Evolutionary conservation across 2,329 filamentous ascomycete genomes (phyloP), one percentile per base, ranked within the genome.

Genomic region (Aspergillus costaricaensis): DNA sequence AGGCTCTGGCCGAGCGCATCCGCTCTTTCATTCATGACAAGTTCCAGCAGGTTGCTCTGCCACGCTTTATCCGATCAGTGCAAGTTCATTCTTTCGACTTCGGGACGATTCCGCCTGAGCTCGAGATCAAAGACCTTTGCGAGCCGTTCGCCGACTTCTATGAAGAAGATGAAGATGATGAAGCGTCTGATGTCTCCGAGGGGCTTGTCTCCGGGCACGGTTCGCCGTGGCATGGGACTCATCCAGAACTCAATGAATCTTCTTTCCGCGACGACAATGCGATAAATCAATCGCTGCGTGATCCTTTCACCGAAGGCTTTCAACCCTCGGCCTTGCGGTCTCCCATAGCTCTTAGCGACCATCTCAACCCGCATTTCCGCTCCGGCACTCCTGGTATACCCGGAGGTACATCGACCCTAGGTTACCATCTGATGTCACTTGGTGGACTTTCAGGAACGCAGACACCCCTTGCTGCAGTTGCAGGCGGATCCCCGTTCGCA

Each of bases 71-170:
- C 78, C 93, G 95, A 72, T 95, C 92, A 25, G 95, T 99, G 69
- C 90, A 92, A 57, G 93, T 97, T 43, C 93, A 97, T 75, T 89
- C 91, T 62, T 99, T 99, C 78, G 89, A 94, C 65, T 97, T 99
- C 75, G 95, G 95, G 51, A 86, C 83, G 27, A 87, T 94, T 53
- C 83, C 91, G 41, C 95, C 95, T 1, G 86, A 91, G 68, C 85
- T 99, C 44, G 92, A 96, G 73, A 88, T 99, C 70, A 98, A 97
- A 78, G 95, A 98, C 76, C 93, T 99, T 62, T 96, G 94, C 68
- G 93, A 99, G 74, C 95, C 95, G 2, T 84, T 98, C 60, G 89
- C 92, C 0, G 95, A 99, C 71, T 99, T 99, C 73, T 99, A 99
- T 80, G 95, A 97, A 39, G 89, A 90, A 61, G 84, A 85, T 21